Conservation (phyloP, 306 rosid genomes). For the Lathyrus sativus region DNA sequence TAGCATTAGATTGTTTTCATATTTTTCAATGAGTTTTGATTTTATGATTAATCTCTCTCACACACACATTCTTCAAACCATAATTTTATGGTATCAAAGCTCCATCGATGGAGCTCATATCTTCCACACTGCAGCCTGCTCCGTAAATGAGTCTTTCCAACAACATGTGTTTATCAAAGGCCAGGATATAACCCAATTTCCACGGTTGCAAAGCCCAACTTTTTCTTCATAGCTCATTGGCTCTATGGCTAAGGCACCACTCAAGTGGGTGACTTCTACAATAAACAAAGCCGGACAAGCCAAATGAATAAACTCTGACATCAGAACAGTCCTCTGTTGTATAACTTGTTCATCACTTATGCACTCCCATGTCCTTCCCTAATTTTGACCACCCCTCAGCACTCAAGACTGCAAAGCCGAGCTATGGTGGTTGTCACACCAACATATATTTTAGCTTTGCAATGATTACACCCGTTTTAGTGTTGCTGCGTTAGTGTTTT, state of each 20-base stretch:
- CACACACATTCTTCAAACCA: neutral
- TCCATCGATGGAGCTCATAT: neutral
- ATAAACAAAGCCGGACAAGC: neutral
- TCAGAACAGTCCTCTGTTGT: neutral
- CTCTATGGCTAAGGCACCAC: neutral
- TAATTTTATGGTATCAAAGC: neutral
- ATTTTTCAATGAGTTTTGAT: neutral
- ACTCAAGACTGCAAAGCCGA: neutral
- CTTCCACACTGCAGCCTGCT: neutral
- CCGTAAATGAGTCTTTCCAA: neutral
- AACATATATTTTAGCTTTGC: neutral
- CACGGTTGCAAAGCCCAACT: neutral
- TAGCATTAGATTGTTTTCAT: neutral
- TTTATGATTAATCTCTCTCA: neutral
- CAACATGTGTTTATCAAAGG: neutral
- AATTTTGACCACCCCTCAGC: neutral
- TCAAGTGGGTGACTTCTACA: neutral
- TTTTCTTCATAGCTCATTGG: neutral
- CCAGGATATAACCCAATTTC: neutral
- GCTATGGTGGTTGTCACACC: neutral
- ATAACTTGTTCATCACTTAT: neutral
- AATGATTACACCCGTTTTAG: neutral
- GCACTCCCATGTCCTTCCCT: neutral
- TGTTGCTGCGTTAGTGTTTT: neutral
- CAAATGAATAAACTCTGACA: neutral